These are phyloP conservation scores for Phialophora macrospora DNA, from an alignment of 2,329 filamentous ascomycete species.

Conservation along the genomic window DNA sequence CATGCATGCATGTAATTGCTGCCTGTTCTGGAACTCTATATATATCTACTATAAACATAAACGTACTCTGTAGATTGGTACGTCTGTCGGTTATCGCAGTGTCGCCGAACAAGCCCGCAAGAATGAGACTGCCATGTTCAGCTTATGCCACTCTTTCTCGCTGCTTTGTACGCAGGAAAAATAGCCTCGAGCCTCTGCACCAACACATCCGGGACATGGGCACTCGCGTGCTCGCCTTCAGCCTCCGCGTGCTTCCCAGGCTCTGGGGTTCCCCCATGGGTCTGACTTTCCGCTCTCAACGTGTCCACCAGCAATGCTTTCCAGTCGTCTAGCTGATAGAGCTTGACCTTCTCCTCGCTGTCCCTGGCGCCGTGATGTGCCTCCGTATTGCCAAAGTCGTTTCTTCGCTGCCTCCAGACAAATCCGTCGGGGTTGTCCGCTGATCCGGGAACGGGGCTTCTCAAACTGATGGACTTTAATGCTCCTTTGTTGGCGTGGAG, in stretches of 20 bases:
- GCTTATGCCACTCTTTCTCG: neutral
- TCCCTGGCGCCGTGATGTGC: neutral
- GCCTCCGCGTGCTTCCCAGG: neutral
- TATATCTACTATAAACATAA: too few relatives aligned
- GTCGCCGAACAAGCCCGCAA: neutral
- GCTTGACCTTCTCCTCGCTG: neutral
- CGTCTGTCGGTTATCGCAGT: neutral
- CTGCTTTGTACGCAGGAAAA: constrained; percentile 14
- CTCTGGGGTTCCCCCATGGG: neutral
- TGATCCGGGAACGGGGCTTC: neutral
- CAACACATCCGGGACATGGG: constrained; percentile 12
- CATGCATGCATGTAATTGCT: neutral
- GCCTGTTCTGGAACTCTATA: neutral
- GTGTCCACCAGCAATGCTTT: neutral
- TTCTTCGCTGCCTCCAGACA: constrained; percentile 3
- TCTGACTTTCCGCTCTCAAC: neutral
- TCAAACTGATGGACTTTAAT: constrained; percentile 21
- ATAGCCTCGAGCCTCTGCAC: constrained; percentile 22
- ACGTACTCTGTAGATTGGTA: neutral
- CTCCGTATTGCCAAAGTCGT: neutral
- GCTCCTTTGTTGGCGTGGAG: constrained; percentile 33
- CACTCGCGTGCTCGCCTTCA: neutral
- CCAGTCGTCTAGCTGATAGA: neutral
- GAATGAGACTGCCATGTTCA: neutral
- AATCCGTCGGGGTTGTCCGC: neutral